These are phyloP conservation scores for Paxillus ammoniavirescens DNA, from an alignment of 768 basidiomycete genomes.

Conservation along the genomic window DNA sequence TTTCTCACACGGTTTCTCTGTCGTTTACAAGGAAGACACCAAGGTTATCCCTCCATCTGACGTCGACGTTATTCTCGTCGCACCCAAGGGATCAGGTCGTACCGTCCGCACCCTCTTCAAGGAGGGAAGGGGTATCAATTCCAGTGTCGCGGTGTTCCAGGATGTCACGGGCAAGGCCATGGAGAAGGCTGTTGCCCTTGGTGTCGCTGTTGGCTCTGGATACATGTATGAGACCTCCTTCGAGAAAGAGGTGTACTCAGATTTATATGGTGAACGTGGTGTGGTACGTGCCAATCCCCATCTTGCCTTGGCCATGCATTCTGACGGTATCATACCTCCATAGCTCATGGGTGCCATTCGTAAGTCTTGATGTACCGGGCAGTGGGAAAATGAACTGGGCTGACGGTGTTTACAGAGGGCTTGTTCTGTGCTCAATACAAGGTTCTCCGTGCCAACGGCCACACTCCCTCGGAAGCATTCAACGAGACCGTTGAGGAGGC, in stretches of 20 bases:
- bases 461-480: constrained; percentile 97
- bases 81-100: constrained; percentile 97
- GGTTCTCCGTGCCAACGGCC: constrained; percentile 94
- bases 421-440: constrained; percentile 99
- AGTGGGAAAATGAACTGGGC: background rate
- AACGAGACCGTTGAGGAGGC: constrained; percentile 99
- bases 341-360: constrained; percentile 97
- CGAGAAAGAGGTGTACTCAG: constrained; percentile 99
- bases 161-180: constrained; percentile 97
- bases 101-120: constrained; percentile 99
- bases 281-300: constrained; percentile 61
- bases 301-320: constrained; percentile 4
- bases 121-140: constrained; percentile 98
- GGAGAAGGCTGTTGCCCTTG: constrained; percentile 94
- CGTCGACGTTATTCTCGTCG: constrained; percentile 98
- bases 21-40: constrained; percentile 97
- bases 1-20: constrained; percentile 99
- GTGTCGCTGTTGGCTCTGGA: constrained; percentile 92
- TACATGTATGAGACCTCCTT: constrained; percentile 99
- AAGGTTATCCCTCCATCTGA: constrained; percentile 88
- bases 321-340: background rate
- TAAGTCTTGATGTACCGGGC: constrained; percentile 36
- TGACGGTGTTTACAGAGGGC: constrained; percentile 59
- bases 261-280: constrained; percentile 99
- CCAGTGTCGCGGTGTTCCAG: constrained; percentile 92